A percentile compares a stretch with the other conserved stretches of the same genome.
Conservation (phyloP, 2,329 filamentous ascomycete genomes). For the Chalara sp. region DNA sequence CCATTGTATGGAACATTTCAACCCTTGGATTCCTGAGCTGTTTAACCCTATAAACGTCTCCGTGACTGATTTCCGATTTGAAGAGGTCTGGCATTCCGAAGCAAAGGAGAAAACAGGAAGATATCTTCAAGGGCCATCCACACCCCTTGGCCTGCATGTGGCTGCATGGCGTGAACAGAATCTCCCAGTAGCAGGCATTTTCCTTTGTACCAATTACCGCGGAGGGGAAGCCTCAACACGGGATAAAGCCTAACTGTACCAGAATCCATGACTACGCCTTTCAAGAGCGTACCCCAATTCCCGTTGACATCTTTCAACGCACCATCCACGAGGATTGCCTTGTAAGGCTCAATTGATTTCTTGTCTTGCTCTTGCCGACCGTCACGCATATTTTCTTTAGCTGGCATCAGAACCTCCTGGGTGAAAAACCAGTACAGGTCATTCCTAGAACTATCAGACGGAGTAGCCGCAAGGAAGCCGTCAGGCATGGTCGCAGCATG, state of each 20-base stretch:
- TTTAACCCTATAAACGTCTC: constrained; percentile 22
- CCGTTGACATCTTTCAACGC: constrained; percentile 20
- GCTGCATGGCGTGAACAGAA: constrained; percentile 48
- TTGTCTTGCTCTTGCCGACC: constrained; percentile 27
- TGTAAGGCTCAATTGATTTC: constrained; percentile 26
- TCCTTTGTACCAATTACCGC: constrained; percentile 31
- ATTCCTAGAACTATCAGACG: constrained; percentile 20
- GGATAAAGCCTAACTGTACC: constrained; percentile 29
- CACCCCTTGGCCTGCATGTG: constrained; percentile 47
- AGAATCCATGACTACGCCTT: constrained; percentile 13
- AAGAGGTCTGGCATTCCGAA: no score
- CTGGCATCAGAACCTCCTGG: constrained; percentile 22
- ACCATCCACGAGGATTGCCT: constrained; percentile 15
- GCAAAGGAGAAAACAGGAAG: constrained; percentile 28
- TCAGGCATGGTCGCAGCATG: constrained; percentile 25
- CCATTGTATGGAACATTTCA: constrained; percentile 19
- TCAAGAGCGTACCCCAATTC: constrained; percentile 21
- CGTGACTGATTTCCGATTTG: constrained; percentile 11
- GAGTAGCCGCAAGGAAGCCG: constrained; percentile 22
- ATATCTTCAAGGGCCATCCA: constrained; percentile 50
- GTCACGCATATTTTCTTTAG: constrained; percentile 21
- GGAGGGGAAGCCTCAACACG: constrained; percentile 28
- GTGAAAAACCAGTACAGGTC: constrained; percentile 29
- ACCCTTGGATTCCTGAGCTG: constrained; percentile 26
- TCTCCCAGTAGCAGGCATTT: constrained; percentile 44